Evolutionary conservation across 179 eudicot species (phyloP).

Genomic region (Nepenthes alata): DNA sequence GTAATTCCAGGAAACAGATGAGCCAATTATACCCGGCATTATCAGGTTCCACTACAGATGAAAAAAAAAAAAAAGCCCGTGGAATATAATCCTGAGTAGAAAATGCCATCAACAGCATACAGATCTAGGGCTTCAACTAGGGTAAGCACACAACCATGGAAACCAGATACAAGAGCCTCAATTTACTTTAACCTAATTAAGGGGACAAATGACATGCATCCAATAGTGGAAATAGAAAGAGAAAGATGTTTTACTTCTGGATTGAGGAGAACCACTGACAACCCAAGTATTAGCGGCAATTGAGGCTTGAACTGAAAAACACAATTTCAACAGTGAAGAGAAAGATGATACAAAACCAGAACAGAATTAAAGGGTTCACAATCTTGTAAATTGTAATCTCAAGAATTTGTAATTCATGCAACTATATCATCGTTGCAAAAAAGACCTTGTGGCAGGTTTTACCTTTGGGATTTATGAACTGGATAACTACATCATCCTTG

Average conservation of each 20-base stretch:
- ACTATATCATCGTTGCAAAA: not conserved
- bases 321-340: not conserved
- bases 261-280: constrained; percentile 85
- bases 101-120: too few relatives aligned
- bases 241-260: constrained; percentile 48
- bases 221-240: not conserved
- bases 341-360: not conserved
- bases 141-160: too few relatives aligned
- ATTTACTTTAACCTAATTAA: too few relatives aligned
- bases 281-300: constrained; percentile 95
- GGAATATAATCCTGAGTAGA: too few relatives aligned
- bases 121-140: too few relatives aligned
- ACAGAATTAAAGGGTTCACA: not conserved
- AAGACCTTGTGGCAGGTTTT: not conserved
- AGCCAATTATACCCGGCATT: too few relatives aligned
- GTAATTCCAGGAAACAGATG: too few relatives aligned
- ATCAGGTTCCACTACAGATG: too few relatives aligned
- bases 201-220: too few relatives aligned
- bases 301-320: constrained; percentile 74
- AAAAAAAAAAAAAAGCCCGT: too few relatives aligned
- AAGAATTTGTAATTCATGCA: not conserved
- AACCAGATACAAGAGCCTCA: too few relatives aligned
- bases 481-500: constrained; percentile 85
- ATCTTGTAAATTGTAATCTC: not conserved
- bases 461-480: constrained; percentile 76